phyloP scores from a whole-genome alignment of 441 rosid species.

The Croton setiger region DNA sequence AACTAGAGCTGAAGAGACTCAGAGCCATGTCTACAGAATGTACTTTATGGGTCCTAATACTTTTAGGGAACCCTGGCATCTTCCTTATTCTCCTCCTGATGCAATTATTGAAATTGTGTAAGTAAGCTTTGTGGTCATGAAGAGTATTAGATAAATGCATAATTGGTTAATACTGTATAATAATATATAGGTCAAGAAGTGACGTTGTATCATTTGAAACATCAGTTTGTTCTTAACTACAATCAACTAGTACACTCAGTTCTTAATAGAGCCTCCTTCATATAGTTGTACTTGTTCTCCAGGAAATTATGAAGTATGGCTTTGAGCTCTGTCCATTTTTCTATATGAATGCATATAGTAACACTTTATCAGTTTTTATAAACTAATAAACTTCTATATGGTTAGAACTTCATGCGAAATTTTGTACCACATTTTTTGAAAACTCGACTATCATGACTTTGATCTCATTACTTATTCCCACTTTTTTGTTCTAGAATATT shows the following conservation, averaged over 20 bases:
- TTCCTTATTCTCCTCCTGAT: slow-evolving; percentile 91
- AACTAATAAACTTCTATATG: no score
- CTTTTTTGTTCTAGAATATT: no score
- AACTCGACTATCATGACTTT: no score
- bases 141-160: slow-evolving; percentile 9
- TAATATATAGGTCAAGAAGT: background rate
- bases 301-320: no score
- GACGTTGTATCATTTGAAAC: background rate
- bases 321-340: no score
- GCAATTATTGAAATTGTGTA: slow-evolving; percentile 95
- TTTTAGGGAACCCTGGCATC: slow-evolving; percentile 99
- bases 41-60: slow-evolving; percentile 97
- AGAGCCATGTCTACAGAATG: slow-evolving; percentile 93
- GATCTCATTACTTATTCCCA: no score
- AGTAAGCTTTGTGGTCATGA: slow-evolving; percentile 29
- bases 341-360: no score
- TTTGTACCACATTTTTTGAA: no score
- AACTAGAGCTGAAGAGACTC: slow-evolving; percentile 89
- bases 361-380: no score
- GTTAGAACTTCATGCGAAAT: no score
- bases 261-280: background rate
- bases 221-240: background rate
- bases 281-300: no score
- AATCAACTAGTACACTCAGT: background rate
- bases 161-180: slow-evolving; percentile 8